Conservation (phyloP, 2,329 filamentous ascomycete genomes). For the Juglanconis oblonga region DNA sequence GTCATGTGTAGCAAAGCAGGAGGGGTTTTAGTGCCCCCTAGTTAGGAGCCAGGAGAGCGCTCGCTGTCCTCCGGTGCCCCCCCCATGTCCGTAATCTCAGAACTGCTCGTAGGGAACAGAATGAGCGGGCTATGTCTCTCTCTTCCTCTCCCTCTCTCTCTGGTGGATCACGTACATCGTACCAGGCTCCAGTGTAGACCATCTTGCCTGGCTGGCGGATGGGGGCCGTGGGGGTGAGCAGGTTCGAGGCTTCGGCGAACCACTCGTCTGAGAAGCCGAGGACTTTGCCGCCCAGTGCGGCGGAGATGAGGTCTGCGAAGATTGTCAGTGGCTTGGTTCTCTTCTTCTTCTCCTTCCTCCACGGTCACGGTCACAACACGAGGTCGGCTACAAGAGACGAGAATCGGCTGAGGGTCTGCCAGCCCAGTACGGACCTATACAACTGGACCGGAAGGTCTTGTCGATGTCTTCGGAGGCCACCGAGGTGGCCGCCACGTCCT, state of each 20-base stretch:
- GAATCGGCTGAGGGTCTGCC: not conserved
- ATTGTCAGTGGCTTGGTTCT: not conserved
- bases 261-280: constrained; percentile 66
- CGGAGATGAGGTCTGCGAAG: constrained; percentile 16
- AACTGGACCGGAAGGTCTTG: constrained; percentile 57
- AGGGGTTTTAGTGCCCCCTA: too few relatives aligned
- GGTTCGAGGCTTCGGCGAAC: constrained; percentile 64
- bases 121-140: too few relatives aligned
- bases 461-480: constrained; percentile 56
- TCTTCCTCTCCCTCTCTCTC: too few relatives aligned
- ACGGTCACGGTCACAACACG: not conserved
- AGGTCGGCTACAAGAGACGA: too few relatives aligned
- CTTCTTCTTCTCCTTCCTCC: not conserved
- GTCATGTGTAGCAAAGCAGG: too few relatives aligned
- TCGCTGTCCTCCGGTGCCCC: too few relatives aligned
- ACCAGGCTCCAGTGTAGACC: constrained; percentile 68
- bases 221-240: constrained; percentile 61
- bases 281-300: constrained; percentile 52
- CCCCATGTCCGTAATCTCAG: too few relatives aligned
- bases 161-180: constrained; percentile 49
- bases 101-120: too few relatives aligned
- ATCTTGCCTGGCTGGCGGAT: constrained; percentile 65
- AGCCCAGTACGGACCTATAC: constrained; percentile 47
- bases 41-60: too few relatives aligned
- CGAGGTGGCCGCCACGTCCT: constrained; percentile 46